A percentile compares a stretch with the other conserved stretches of the same genome.
Evolutionary conservation across 1,139 yeast genomes (phyloP).

Genomic region (Pichia sp.): DNA sequence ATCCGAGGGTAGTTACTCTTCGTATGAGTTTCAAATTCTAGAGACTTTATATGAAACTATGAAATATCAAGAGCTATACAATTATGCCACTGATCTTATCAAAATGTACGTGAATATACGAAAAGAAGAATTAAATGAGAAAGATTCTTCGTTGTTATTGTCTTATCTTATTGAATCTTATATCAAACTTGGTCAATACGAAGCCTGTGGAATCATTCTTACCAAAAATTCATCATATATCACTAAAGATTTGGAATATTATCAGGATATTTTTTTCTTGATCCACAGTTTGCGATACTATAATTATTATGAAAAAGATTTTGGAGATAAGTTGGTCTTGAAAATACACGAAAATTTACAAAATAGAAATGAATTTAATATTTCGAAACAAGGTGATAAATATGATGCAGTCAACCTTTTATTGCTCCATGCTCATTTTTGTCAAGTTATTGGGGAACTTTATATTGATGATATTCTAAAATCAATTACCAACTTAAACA

Average conservation of each 20-base stretch:
- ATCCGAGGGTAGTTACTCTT: background rate
- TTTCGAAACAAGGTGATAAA: slow-evolving; percentile 22
- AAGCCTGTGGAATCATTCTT: background rate
- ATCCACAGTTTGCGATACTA: background rate
- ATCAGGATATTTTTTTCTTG: slow-evolving; percentile 1
- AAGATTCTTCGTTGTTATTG: background rate
- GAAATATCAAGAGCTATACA: slow-evolving; percentile 15
- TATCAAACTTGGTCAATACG: background rate
- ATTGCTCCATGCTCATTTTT: slow-evolving; percentile 33
- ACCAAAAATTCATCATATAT: background rate
- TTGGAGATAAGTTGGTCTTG: too few species aligned
- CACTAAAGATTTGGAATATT: background rate
- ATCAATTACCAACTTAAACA: slow-evolving; percentile 31
- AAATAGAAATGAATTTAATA: slow-evolving; percentile 6
- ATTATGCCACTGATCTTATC: slow-evolving; percentile 11
- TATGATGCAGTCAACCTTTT: slow-evolving; percentile 31
- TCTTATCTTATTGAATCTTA: background rate
- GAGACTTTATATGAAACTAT: slow-evolving; percentile 10
- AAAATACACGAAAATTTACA: background rate
- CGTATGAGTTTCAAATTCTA: slow-evolving; percentile 16
- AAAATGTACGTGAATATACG: slow-evolving; percentile 4
- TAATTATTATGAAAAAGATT: background rate
- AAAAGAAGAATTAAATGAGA: background rate
- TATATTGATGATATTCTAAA: slow-evolving; percentile 18
- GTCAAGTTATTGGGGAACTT: slow-evolving; percentile 28